Percentiles rank a stretch among this genome's conserved stretches.
Conservation (phyloP, 1,284 basidiomycete species). For the Puccinia horiana region DNA sequence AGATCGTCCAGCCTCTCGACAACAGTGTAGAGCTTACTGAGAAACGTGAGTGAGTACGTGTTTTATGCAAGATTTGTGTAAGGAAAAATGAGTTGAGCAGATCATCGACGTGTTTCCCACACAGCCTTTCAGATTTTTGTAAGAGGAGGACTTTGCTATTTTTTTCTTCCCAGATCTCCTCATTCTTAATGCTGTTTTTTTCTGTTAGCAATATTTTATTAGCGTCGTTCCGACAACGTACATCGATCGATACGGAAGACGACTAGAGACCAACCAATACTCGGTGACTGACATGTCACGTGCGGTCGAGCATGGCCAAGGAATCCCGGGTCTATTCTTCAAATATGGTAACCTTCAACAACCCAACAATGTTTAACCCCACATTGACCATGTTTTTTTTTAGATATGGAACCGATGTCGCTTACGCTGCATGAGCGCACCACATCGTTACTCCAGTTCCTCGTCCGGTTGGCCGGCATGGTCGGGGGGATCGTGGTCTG, state of each 20-base stretch:
- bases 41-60: conserved; percentile 66
- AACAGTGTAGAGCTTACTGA: conserved; percentile 71
- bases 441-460: conserved; percentile 73
- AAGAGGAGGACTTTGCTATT: background rate
- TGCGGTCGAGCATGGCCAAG: conserved; percentile 72
- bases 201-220: conserved; percentile 85
- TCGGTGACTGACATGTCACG: conserved; percentile 90
- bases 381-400: conserved; percentile 60
- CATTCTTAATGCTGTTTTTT: background rate
- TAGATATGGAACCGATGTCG: conserved; percentile 86
- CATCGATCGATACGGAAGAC: conserved; percentile 67
- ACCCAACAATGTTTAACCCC: no score
- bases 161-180: background rate
- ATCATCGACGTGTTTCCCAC: background rate
- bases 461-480: conserved; percentile 70
- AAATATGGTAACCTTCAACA: conserved; percentile 68
- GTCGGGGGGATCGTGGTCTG: conserved; percentile 60
- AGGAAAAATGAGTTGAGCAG: background rate
- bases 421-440: conserved; percentile 84
- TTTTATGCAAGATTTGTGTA: background rate
- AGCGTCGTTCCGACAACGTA: conserved; percentile 93
- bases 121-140: conserved; percentile 44
- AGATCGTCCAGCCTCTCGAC: conserved; percentile 91
- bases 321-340: conserved; percentile 66
- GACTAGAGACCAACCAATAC: conserved; percentile 83